Base-by-base conservation (phyloP, 164 flowering plant genomes). In the Platanus orientalis region DNA sequence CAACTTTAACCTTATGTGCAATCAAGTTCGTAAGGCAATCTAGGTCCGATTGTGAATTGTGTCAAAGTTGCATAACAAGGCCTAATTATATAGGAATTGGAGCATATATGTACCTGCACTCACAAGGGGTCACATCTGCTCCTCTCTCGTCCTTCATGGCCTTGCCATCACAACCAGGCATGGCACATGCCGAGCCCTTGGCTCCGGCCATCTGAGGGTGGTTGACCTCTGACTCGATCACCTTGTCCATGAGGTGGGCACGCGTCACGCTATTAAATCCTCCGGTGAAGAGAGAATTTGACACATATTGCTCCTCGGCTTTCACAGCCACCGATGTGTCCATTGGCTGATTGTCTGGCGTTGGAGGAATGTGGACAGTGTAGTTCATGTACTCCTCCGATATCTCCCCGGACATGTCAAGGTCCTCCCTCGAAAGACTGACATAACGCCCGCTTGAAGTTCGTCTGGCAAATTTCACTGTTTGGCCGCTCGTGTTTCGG, bases 261-360 rank as follows among this genome's bases (percentile, higher is more conserved):
- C 92, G 74, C 0, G 92, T 84, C 27, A 83, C 86, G 48, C 87
- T 84, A 58, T 86, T 86, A 74, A 86, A 86, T 19, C 92, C 92
- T 0, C 89, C 87, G 0, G 88, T 87, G 68, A 84, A 84, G 1
- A 87, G 70, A 20, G 89, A 84, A 71, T 82, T 87, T 2, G 90
- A 71, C 0, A 84, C 90, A 42, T 87, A 87, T 57, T 87, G 92
- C 64, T 87, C 89, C 48, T 82, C 92, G 10, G 85, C 88, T 71
- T 84, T 87, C 36, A 69, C 75, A 0, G 87, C 88, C n/a, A 84
- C 84, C 7, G 85, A 76, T 0, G 79, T 51, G 21, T 82, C 87
- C 92, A 81, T 84, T 0, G 93, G 93, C 57, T 87, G 90, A 55
- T 87, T 84, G 62, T 87, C 93, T 0, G 93, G 93, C 7, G 93